phyloP scores from a whole-genome alignment of 495 filamentous ascomycete genomes.

The Cudoniella acicularis region DNA sequence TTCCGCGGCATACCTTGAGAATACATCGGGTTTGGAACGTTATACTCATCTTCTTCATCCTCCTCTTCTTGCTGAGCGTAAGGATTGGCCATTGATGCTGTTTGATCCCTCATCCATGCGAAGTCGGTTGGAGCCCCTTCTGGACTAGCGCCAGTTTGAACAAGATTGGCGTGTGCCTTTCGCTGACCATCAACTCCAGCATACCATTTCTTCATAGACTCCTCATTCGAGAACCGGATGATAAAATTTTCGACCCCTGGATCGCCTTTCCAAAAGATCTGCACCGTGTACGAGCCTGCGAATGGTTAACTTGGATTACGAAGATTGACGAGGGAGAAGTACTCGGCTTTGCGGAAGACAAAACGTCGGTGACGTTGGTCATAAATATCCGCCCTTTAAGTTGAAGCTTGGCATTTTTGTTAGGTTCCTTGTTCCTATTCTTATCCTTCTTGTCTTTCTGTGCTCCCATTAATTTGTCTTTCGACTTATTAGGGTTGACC shows the following conservation, averaged over 20 bases:
- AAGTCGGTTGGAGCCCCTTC: constrained; percentile 57
- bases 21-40: constrained; percentile 15
- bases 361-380: constrained; percentile 95
- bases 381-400: constrained; percentile 98
- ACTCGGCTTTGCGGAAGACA: constrained; percentile 82
- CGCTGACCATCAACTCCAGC: constrained; percentile 56
- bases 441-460: constrained; percentile 68
- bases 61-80: constrained; percentile 77
- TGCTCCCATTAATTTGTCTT: constrained; percentile 54
- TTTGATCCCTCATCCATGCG: constrained; percentile 67
- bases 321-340: constrained; percentile 24
- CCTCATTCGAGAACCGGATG: constrained; percentile 86
- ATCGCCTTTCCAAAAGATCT: constrained; percentile 99
- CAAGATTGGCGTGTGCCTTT: constrained; percentile 37
- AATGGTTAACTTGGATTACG: constrained; percentile 21
- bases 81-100: constrained; percentile 64
- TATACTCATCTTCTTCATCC: constrained; percentile 59
- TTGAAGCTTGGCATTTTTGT: constrained; percentile 73
- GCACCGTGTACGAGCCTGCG: constrained; percentile 83
- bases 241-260: constrained; percentile 94
- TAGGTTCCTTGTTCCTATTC: constrained; percentile 68
- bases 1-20: constrained; percentile 61
- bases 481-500: constrained; percentile 78
- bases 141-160: constrained; percentile 21
- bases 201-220: constrained; percentile 89